Base-by-base conservation (phyloP, 2,329 filamentous ascomycete species). In the Monosporascus sp. region DNA sequence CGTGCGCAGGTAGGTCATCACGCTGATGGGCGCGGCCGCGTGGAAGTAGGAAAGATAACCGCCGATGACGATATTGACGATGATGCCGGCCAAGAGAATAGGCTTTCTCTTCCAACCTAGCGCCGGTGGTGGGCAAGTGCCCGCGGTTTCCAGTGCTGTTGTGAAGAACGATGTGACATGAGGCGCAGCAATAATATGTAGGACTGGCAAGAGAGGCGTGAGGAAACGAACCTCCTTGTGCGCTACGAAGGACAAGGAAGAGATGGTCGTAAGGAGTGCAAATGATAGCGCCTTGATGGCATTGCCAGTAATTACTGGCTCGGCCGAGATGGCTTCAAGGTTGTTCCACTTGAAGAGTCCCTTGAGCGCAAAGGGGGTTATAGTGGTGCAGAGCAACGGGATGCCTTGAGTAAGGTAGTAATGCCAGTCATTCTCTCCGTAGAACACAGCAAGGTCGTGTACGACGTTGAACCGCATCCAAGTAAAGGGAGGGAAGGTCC, bases 171-270 rank as follows among this genome's bases (percentile, higher is more conserved):
- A 69, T 3, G 81, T 75, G 17, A 89, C 72, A 3, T 84, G 78
- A 0, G 83, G 81, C 0, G 90, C 90, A 1, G 89, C 83, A 39
- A 97, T 76, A 57, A 96, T 75, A 67, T 94, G 90, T 7, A 99
- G 79, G n/a, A 86, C 80, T 1, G 94, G 93, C 2, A 97, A 80
- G 18, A 99, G 80, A 1, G 94, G 93, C 65, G 96, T 96, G 60
- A 97, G 89, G 75, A 99, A 99, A 64, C 94, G 90, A 62, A 96
- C 89, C 77, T 99, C 94, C 70, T 99, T 99, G 74, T 99, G 94
- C 1, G 90, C 85, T 60, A 97, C 89, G 47, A 89, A 66, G 1
- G 90, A 96, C 36, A 97, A 79, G 2, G 77, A 70, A 1, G 73
- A 67, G 9, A 88, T 72, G 53, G 86, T 88, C 31, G 82, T 70